phyloP scores from a whole-genome alignment of 192 early-diverging fungal species.

The Linderina pennispora region DNA sequence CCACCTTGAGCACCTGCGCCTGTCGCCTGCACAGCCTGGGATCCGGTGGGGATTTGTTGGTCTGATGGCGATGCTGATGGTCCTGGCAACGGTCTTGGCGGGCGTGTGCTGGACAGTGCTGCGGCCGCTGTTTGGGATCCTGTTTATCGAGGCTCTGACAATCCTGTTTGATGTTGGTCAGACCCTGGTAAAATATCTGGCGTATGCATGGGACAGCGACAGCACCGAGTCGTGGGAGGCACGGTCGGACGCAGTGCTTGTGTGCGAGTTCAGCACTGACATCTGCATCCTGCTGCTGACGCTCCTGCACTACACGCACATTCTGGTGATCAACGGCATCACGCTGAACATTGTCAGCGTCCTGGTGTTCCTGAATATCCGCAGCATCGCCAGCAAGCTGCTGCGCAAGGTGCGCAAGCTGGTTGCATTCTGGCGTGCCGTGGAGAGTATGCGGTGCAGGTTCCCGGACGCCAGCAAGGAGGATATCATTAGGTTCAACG shows the following conservation, averaged over 20 bases:
- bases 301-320: slow-evolving; percentile 64
- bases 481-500: slow-evolving; percentile 60
- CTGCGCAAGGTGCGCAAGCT: slow-evolving; percentile 53
- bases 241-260: slow-evolving; percentile 36
- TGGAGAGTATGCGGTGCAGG: slow-evolving; percentile 56
- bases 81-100: slow-evolving; percentile 18
- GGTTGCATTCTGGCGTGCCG: slow-evolving; percentile 55
- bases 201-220: slow-evolving; percentile 58
- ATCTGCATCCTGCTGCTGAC: slow-evolving; percentile 65
- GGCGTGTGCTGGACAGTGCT: slow-evolving; percentile 24
- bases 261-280: slow-evolving; percentile 63
- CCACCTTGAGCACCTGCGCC: slow-evolving; percentile 34
- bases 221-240: slow-evolving; percentile 59
- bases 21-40: slow-evolving; percentile 33
- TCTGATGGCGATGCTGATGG: slow-evolving; percentile 19
- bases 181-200: slow-evolving; percentile 61
- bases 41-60: slow-evolving; percentile 43
- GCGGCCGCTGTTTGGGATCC: slow-evolving; percentile 33
- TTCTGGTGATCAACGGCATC: slow-evolving; percentile 61
- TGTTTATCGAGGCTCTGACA: slow-evolving; percentile 53
- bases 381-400: slow-evolving; percentile 68
- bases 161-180: slow-evolving; percentile 66
- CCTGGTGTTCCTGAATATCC: slow-evolving; percentile 67
- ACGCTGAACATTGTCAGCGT: slow-evolving; percentile 67
- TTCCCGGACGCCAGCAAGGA: slow-evolving; percentile 62